Percentiles rank a stretch among this genome's conserved stretches.
Evolutionary conservation across 768 basidiomycete species (phyloP).

Genomic region (Hemileccinum impolitum): DNA sequence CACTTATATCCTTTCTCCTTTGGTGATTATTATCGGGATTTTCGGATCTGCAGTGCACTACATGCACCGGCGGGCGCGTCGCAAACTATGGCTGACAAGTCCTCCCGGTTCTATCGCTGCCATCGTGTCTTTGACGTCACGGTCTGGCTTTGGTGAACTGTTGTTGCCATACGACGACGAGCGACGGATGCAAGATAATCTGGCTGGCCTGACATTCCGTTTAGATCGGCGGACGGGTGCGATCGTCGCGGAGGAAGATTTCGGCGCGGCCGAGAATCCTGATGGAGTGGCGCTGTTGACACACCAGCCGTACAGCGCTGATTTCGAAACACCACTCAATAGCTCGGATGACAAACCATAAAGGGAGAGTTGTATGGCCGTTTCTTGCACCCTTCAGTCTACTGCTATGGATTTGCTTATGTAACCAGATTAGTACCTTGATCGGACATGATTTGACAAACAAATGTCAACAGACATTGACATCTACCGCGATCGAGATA

Average conservation of each 20-base stretch:
- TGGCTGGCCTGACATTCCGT: constrained; percentile 50
- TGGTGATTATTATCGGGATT: constrained; percentile 48
- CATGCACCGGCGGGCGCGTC: constrained; percentile 44
- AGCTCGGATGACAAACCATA: not conserved
- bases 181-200: constrained; percentile 41
- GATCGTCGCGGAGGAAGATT: constrained; percentile 53
- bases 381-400: too few relatives aligned
- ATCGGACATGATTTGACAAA: constrained; percentile 12
- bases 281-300: constrained; percentile 19
- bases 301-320: constrained; percentile 8
- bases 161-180: constrained; percentile 58
- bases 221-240: constrained; percentile 60
- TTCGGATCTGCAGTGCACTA: constrained; percentile 47
- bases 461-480: constrained; percentile 20
- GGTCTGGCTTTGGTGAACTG: constrained; percentile 60
- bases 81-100: constrained; percentile 47
- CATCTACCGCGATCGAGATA: constrained; percentile 4
- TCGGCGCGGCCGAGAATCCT: not conserved
- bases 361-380: not conserved
- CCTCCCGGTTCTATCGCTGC: constrained; percentile 61
- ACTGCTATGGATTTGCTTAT: not conserved
- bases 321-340: constrained; percentile 3
- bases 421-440: not conserved
- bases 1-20: constrained; percentile 44
- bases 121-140: constrained; percentile 52